Percentiles rank a stretch among this genome's conserved stretches.
Evolutionary conservation across 176 grass and related monocot species (phyloP).

Genomic region (Avena sativa): DNA sequence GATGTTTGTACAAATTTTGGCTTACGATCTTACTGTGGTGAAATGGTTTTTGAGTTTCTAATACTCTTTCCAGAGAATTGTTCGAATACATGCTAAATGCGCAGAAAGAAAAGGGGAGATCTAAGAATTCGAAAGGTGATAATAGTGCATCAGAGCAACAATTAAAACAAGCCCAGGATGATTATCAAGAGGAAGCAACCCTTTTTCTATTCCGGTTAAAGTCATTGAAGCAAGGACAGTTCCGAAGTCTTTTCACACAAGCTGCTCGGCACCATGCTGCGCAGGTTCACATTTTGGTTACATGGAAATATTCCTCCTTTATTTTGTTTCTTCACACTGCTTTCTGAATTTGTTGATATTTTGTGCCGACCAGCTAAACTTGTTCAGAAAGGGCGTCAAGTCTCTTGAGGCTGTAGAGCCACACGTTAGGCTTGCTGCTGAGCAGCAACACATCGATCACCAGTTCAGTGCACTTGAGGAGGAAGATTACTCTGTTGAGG

Average conservation of each 20-base stretch:
- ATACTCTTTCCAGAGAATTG: constrained; percentile 73
- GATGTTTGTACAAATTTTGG: constrained; percentile 19
- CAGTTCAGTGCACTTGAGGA: constrained; percentile 89
- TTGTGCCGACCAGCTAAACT: constrained; percentile 69
- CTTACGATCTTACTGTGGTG: background rate
- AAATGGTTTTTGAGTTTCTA: constrained; percentile 36
- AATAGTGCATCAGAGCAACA: constrained; percentile 65
- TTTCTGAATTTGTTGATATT: constrained; percentile 22
- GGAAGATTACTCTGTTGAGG: constrained; percentile 70
- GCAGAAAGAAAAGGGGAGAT: constrained; percentile 76
- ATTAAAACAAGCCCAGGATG: constrained; percentile 87
- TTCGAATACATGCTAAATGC: constrained; percentile 74
- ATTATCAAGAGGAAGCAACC: constrained; percentile 88
- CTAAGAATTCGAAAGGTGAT: constrained; percentile 71
- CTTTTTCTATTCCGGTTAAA: constrained; percentile 94
- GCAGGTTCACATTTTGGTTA: constrained; percentile 63
- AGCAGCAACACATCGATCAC: constrained; percentile 94
- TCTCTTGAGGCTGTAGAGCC: constrained; percentile 91
- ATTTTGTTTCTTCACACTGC: constrained; percentile 24
- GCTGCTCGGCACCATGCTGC: constrained; percentile 95
- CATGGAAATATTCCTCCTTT: background rate
- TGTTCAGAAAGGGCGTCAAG: constrained; percentile 83
- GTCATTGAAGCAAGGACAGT: constrained; percentile 97
- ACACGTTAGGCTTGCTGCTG: constrained; percentile 79
- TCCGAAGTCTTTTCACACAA: constrained; percentile 95